A percentile compares a stretch with the other conserved stretches of the same genome.
These are phyloP conservation scores for Exserohilum rostratum DNA, from an alignment of 2,329 filamentous ascomycete species.

Conservation along the genomic window DNA sequence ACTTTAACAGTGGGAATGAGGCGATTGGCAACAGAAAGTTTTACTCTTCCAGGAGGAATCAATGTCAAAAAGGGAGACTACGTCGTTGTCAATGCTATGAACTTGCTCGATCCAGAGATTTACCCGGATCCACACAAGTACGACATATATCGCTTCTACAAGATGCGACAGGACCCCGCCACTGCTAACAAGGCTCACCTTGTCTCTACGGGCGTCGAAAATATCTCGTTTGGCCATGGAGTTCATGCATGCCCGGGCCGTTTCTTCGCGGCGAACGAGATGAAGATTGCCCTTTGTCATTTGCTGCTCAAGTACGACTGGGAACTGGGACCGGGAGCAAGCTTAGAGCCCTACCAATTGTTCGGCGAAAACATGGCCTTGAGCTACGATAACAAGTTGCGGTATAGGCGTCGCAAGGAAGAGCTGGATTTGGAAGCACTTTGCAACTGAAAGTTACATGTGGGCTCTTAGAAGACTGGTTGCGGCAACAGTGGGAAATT, in stretches of 20 bases:
- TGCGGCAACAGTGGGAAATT: too few relatives aligned
- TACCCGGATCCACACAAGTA: background rate
- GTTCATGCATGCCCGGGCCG: constrained; percentile 3
- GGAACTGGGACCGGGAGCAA: background rate
- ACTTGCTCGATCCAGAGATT: background rate
- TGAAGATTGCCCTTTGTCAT: constrained; percentile 20
- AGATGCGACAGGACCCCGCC: background rate
- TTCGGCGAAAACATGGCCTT: too few relatives aligned
- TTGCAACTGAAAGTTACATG: too few relatives aligned
- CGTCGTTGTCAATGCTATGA: background rate
- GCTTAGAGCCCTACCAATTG: background rate
- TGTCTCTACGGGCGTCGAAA: background rate
- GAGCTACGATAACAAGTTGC: too few relatives aligned
- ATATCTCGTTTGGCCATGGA: background rate
- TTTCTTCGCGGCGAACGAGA: constrained; percentile 30
- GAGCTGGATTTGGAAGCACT: too few relatives aligned
- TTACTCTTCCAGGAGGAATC: background rate
- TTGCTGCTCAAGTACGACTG: background rate
- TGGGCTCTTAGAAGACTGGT: too few relatives aligned
- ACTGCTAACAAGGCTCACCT: background rate
- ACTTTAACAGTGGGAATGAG: background rate
- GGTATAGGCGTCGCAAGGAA: too few relatives aligned
- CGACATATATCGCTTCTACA: background rate
- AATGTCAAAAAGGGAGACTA: background rate
- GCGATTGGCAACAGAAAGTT: background rate